Conservation (phyloP, 2,329 filamentous ascomycete genomes). For the Diaporthe velutina region DNA sequence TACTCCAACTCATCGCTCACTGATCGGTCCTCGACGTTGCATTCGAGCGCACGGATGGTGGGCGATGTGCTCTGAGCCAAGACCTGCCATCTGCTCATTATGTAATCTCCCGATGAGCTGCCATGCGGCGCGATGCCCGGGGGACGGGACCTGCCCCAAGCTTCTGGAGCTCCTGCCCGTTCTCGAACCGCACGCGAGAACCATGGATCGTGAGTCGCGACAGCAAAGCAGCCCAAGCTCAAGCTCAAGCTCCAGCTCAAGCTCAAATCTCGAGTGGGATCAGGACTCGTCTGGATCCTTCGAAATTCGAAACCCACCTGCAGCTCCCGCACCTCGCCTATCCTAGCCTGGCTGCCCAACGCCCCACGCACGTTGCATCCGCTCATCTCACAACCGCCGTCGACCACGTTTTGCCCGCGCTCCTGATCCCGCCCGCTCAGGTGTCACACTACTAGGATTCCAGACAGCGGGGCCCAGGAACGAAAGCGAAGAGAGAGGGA, state of each 20-base stretch:
- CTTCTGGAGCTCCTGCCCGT: constrained; percentile 13
- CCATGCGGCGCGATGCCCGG: background rate
- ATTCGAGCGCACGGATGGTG: constrained; percentile 14
- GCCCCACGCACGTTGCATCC: constrained; percentile 35
- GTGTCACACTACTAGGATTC: background rate
- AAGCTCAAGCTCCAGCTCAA: background rate
- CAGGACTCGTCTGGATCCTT: constrained; percentile 22
- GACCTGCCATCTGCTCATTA: constrained; percentile 9
- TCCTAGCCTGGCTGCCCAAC: constrained; percentile 39
- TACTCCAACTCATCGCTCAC: background rate
- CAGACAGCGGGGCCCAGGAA: constrained; percentile 3
- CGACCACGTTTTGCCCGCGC: constrained; percentile 17
- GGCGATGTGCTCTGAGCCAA: background rate
- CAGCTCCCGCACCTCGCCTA: constrained; percentile 31
- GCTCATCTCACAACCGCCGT: constrained; percentile 33
- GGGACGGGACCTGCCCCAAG: constrained; percentile 5
- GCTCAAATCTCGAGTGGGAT: constrained; percentile 5
- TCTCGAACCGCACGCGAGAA: constrained; percentile 9
- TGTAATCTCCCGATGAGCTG: constrained; percentile 20
- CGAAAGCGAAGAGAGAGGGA: background rate
- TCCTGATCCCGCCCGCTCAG: constrained; percentile 20
- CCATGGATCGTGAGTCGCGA: constrained; percentile 26
- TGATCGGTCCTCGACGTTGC: background rate
- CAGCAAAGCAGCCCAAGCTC: constrained; percentile 5
- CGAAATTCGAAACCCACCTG: constrained; percentile 35